These are phyloP conservation scores for Heritiera littoralis DNA, from an alignment of 345 rosid genomes.

Conservation along the genomic window DNA sequence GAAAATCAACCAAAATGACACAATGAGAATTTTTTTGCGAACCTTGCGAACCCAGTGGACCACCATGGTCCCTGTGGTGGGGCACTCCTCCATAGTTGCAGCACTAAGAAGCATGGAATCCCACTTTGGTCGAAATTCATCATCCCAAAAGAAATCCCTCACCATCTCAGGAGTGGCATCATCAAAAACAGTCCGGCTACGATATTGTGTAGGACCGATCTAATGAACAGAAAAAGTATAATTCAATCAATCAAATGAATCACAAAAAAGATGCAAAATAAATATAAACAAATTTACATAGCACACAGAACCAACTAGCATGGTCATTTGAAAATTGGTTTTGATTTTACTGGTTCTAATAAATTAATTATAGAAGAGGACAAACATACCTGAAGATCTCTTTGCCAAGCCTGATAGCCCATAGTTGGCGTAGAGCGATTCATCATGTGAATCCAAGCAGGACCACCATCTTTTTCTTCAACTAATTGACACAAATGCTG, in stretches of 20 bases:
- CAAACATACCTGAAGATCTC: slow-evolving; percentile 75
- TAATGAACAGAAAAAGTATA: not conserved
- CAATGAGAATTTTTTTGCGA: slow-evolving; percentile 5
- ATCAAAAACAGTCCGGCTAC: slow-evolving; percentile 82
- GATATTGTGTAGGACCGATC: slow-evolving; percentile 91
- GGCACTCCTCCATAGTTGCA: slow-evolving; percentile 64
- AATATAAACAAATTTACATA: not conserved
- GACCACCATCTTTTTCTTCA: slow-evolving; percentile 91
- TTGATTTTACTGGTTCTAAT: not conserved
- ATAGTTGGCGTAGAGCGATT: slow-evolving; percentile 70
- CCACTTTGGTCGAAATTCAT: slow-evolving; percentile 78
- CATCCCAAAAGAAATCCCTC: slow-evolving; percentile 99
- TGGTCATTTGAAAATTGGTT: not conserved
- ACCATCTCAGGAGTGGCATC: slow-evolving; percentile 85
- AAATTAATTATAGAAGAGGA: not conserved
- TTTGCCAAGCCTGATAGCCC: slow-evolving; percentile 86
- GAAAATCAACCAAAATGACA: not conserved
- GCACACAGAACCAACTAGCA: not conserved
- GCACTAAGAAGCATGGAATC: slow-evolving; percentile 81
- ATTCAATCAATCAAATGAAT: slow-evolving; percentile 29
- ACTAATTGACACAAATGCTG: slow-evolving; percentile 65
- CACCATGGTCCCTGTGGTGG: slow-evolving; percentile 70
- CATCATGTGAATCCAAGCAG: slow-evolving; percentile 97
- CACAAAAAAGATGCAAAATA: not conserved
- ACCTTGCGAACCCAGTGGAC: slow-evolving; percentile 98